A percentile compares a stretch with the other conserved stretches of the same genome.
Evolutionary conservation across 2,329 filamentous ascomycete species (phyloP).

Genomic region (Colletotrichum eremochloae): DNA sequence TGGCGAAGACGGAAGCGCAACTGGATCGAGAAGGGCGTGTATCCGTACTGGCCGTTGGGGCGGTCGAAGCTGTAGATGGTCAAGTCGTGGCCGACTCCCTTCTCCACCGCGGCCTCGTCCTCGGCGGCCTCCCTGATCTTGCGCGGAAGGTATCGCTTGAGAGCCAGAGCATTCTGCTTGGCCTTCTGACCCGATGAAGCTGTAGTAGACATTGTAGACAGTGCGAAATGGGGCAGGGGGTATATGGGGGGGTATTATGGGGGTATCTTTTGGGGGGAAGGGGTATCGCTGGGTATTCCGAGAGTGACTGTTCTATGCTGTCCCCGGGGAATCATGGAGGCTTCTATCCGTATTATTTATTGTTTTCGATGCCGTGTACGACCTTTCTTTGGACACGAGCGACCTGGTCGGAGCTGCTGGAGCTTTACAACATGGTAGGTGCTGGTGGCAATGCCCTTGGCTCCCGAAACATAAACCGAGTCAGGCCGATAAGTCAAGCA

Average conservation of each 20-base stretch:
- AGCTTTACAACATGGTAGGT: conserved; percentile 43
- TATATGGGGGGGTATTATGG: conserved; percentile 31
- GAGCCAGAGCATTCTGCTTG: conserved; percentile 40
- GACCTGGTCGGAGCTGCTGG: conserved; percentile 34
- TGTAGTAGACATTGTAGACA: conserved; percentile 31
- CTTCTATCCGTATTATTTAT: conserved; percentile 40
- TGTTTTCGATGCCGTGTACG: conserved; percentile 24
- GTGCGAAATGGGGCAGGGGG: conserved; percentile 13
- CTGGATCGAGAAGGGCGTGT: conserved; percentile 44
- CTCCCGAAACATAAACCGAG: conserved; percentile 38
- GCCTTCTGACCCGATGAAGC: conserved; percentile 36
- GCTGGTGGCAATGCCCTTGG: conserved; percentile 39
- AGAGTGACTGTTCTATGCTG: conserved; percentile 39
- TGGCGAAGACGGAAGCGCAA: conserved; percentile 45
- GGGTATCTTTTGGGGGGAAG: conserved; percentile 24
- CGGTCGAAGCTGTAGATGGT: conserved; percentile 45
- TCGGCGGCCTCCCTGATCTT: conserved; percentile 40
- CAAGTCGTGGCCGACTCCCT: conserved; percentile 39
- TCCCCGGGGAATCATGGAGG: conserved; percentile 1
- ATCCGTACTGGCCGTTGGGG: conserved; percentile 39
- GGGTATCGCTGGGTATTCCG: conserved; percentile 40
- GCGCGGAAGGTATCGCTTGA: conserved; percentile 39
- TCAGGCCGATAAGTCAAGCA: conserved; percentile 31
- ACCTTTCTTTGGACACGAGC: conserved; percentile 18
- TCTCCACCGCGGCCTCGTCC: conserved; percentile 41